Evolutionary conservation across 2,329 filamentous ascomycete species (phyloP).

Genomic region (Colletotrichum zoysiae): DNA sequence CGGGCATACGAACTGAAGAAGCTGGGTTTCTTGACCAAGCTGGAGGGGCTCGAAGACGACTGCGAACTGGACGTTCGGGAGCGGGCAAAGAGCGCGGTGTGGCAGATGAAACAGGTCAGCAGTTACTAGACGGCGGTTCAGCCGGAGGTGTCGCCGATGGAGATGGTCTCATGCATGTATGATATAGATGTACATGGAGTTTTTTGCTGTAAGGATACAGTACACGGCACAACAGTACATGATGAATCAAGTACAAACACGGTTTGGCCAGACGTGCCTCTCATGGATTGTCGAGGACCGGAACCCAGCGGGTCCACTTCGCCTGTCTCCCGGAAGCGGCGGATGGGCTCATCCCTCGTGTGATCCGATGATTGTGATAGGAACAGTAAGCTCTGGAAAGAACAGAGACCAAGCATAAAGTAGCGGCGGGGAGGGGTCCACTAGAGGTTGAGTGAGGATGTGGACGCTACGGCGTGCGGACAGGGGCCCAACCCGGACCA

Average conservation of each 20-base stretch:
- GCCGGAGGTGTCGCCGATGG: not conserved
- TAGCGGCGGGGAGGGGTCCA: constrained; percentile 10
- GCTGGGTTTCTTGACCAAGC: constrained; percentile 77
- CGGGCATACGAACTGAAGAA: constrained; percentile 77
- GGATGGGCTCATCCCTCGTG: constrained; percentile 27
- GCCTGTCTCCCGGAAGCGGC: constrained; percentile 20
- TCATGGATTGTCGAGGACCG: not conserved
- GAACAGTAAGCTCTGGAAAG: constrained; percentile 25
- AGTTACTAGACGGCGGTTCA: constrained; percentile 27
- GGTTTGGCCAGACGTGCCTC: not conserved
- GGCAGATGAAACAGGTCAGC: constrained; percentile 71
- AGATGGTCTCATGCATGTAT: constrained; percentile 20
- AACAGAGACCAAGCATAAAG: not conserved
- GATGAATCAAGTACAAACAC: constrained; percentile 35
- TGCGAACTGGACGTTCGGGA: constrained; percentile 85
- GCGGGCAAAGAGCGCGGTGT: constrained; percentile 82
- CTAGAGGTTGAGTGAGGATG: constrained; percentile 12
- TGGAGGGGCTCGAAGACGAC: constrained; percentile 76
- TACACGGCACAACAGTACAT: constrained; percentile 35
- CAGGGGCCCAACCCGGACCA: constrained; percentile 27
- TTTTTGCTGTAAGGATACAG: constrained; percentile 10
- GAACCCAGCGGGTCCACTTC: not conserved
- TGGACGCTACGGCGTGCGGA: not conserved
- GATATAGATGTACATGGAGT: constrained; percentile 36
- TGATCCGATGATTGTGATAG: constrained; percentile 28